Conservation (phyloP, 1,284 basidiomycete genomes). For the Sporisorium iseilematis-ciliati region DNA sequence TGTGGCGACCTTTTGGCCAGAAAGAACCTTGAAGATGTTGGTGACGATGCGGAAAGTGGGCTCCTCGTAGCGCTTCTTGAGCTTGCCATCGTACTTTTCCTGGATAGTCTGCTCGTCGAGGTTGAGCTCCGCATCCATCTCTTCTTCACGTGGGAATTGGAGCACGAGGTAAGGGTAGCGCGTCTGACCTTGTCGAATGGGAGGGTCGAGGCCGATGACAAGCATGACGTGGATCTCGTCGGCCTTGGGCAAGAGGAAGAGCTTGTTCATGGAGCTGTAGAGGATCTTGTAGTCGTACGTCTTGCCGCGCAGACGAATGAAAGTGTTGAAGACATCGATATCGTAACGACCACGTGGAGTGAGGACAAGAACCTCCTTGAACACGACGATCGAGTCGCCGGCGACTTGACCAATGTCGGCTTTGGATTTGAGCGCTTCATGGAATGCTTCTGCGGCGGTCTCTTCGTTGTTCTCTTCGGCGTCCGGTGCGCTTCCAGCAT, state of each 20-base stretch:
- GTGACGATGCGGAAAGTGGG: conserved; percentile 97
- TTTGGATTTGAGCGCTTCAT: conserved; percentile 94
- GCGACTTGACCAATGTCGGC: conserved; percentile 93
- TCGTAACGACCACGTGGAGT: conserved; percentile 96
- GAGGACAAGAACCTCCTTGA: conserved; percentile 95
- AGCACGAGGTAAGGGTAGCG: conserved; percentile 97
- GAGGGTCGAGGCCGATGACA: conserved; percentile 76
- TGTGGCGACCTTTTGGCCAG: conserved; percentile 88
- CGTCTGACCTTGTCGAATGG: conserved; percentile 98
- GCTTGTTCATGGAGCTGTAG: conserved; percentile 86
- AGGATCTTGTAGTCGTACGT: conserved; percentile 99
- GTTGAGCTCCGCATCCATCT: conserved; percentile 94
- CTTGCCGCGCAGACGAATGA: conserved; percentile 93
- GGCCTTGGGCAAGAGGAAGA: conserved; percentile 92
- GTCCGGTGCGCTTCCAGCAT: conserved; percentile 72
- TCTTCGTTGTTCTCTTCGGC: conserved; percentile 74
- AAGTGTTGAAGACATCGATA: conserved; percentile 96
- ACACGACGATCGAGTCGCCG: conserved; percentile 92
- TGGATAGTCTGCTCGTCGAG: conserved; percentile 77
- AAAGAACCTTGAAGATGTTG: conserved; percentile 89
- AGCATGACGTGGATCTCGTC: conserved; percentile 97
- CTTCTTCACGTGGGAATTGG: conserved; percentile 96
- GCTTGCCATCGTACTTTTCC: conserved; percentile 78
- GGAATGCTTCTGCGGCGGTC: conserved; percentile 94
- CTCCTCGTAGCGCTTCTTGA: conserved; percentile 91